Evolutionary conservation across 345 rosid species (phyloP).

Genomic region (Lumnitzera racemosa): DNA sequence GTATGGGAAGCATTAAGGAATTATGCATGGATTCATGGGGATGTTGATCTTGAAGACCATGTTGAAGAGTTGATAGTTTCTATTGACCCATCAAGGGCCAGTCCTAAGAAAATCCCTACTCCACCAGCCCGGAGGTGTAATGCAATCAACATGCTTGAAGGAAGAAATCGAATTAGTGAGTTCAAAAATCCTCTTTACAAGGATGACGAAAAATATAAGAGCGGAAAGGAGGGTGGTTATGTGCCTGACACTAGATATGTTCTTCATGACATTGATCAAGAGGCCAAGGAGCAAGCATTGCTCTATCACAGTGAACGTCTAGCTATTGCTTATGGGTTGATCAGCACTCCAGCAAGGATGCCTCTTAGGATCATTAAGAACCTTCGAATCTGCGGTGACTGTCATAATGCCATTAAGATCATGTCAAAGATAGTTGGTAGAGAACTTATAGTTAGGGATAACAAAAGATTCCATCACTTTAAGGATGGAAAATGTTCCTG

Average conservation of each 20-base stretch:
- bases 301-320: conserved; percentile 43
- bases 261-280: conserved; percentile 48
- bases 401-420: conserved; percentile 46
- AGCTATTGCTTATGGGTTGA: conserved; percentile 43
- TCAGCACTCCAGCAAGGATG: conserved; percentile 41
- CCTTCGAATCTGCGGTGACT: conserved; percentile 39
- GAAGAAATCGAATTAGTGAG: conserved; percentile 26
- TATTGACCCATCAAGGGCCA: conserved; percentile 24
- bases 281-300: conserved; percentile 46
- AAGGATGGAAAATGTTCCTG: conserved; percentile 42
- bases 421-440: conserved; percentile 48
- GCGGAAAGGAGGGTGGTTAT: conserved; percentile 20
- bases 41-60: conserved; percentile 35
- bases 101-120: conserved; percentile 21
- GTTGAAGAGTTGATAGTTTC: conserved; percentile 24
- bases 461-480: conserved; percentile 46
- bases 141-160: conserved; percentile 35
- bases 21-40: conserved; percentile 31
- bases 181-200: conserved; percentile 35
- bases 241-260: conserved; percentile 44
- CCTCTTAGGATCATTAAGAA: conserved; percentile 42
- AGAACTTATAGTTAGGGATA: conserved; percentile 44
- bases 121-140: conserved; percentile 20
- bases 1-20: conserved; percentile 31
- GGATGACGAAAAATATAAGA: conserved; percentile 36